Evolutionary conservation across 2,329 filamentous ascomycete species (phyloP).

Genomic region (Alternaria burnsii): DNA sequence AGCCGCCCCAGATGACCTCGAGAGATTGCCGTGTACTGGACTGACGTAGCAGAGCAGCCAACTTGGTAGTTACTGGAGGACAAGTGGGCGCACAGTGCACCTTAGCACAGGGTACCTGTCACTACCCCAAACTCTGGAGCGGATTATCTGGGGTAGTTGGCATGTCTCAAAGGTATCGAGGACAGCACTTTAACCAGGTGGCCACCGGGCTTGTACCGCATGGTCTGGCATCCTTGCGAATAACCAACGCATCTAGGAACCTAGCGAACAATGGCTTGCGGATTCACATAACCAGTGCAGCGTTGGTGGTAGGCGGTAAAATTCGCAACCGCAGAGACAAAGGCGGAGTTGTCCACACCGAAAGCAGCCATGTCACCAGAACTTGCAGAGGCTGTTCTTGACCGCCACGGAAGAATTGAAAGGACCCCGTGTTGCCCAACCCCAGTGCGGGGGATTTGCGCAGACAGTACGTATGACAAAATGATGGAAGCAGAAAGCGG

Average conservation of each 20-base stretch:
- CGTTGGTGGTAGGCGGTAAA: conserved; percentile 23
- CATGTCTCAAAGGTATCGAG: conserved; percentile 25
- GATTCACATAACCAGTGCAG: conserved; percentile 20
- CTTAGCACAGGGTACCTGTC: conserved; percentile 29
- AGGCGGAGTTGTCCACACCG: conserved; percentile 31
- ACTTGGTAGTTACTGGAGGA: conserved; percentile 21
- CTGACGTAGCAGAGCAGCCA: conserved; percentile 39
- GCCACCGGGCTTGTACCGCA: conserved; percentile 31
- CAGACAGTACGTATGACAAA: neutral
- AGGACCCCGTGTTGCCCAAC: conserved; percentile 35
- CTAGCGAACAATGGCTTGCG: conserved; percentile 38
- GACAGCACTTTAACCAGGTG: conserved; percentile 19
- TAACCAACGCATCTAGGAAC: conserved; percentile 31
- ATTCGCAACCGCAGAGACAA: conserved; percentile 20
- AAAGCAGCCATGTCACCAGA: conserved; percentile 41
- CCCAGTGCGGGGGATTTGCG: conserved; percentile 8
- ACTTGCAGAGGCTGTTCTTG: conserved; percentile 34
- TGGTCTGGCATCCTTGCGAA: conserved; percentile 29
- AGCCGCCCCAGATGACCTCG: conserved; percentile 46
- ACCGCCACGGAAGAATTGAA: conserved; percentile 39
- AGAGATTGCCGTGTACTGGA: conserved; percentile 38
- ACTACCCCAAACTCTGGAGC: conserved; percentile 24
- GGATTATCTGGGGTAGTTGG: conserved; percentile 31
- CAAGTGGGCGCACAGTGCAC: conserved; percentile 25
- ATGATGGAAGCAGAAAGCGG: neutral